These are phyloP conservation scores for Venturia carpophila DNA, from an alignment of 2,329 filamentous ascomycete genomes.

Conservation along the genomic window DNA sequence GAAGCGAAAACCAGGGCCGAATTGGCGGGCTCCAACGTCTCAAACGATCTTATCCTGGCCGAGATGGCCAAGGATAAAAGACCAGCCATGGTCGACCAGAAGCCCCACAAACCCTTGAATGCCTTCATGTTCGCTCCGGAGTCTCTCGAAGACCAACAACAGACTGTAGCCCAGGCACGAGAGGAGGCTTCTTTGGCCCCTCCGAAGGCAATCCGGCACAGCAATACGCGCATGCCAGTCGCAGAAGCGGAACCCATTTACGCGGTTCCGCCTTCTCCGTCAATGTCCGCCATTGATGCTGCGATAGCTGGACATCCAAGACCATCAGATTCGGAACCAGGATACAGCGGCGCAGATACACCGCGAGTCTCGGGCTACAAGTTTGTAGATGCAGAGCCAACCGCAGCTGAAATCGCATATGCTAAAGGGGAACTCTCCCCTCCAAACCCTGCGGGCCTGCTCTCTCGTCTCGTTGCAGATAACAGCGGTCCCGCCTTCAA, in stretches of 20 bases:
- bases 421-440: background rate
- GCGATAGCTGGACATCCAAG: constrained; percentile 69
- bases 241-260: constrained; percentile 31
- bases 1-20: constrained; percentile 64
- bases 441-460: background rate
- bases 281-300: constrained; percentile 73
- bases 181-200: constrained; percentile 56
- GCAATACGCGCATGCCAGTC: constrained; percentile 70
- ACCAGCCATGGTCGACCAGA: constrained; percentile 75
- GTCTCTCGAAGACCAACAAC: constrained; percentile 46
- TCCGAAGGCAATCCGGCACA: constrained; percentile 69
- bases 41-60: constrained; percentile 49
- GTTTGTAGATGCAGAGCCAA: constrained; percentile 19
- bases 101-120: constrained; percentile 63
- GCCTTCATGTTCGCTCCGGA: constrained; percentile 78
- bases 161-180: constrained; percentile 58
- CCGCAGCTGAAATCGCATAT: constrained; percentile 15
- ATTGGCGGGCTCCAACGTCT: constrained; percentile 42
- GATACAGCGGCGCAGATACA: constrained; percentile 17
- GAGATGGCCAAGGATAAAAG: constrained; percentile 54
- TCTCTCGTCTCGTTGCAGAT: constrained; percentile 14
- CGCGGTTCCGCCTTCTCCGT: constrained; percentile 64
- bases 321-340: constrained; percentile 26
- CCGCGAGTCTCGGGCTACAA: constrained; percentile 17
- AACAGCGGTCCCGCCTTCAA: constrained; percentile 15